Base-by-base conservation (phyloP, 495 filamentous ascomycete genomes). In the Penicillium nucicola region DNA sequence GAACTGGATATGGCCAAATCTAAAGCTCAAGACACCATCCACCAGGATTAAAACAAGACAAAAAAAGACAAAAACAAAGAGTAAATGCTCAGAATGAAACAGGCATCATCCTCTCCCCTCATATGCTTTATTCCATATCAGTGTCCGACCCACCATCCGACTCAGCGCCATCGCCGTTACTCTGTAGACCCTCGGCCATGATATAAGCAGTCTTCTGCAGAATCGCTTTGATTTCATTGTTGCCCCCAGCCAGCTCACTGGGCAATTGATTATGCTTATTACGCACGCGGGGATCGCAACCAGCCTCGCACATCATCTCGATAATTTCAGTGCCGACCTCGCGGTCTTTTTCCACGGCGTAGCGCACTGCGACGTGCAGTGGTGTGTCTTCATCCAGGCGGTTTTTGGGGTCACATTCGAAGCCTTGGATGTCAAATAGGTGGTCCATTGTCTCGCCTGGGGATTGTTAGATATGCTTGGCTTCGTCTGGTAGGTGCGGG, bases 231-330 rank as follows among this genome's bases (percentile, higher is more conserved):
- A 97, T 77, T 30, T 78, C 81, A 37, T 61, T 61, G 55, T 96
- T 92, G 43, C 86, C 60, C 48, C 58, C 74, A 37, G 74, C 71
- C 14, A 76, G 45, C 15, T 74, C 68, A 1, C 60, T 57, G 2
- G 72, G 72, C 41, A 74, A 76, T 44, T 75, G 74, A 10, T 64
- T 63, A 45, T 74, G 70, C 64, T 75, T 75, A 55, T 77, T 76
- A 44, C 69, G 63, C 34, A 75, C 71, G 5, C 74, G 70, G 20
- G 88, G 86, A 70, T 92, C 87, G 53, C 84, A 86, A 32, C 93
- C 93, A 38, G 93, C 93, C 65, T 98, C 93, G 45, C 95, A 79
- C 80, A 97, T 85, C 81, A 98, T 91, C 50, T 84, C 83, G 53
- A 96, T 82, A 57, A 96, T 80, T 2, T 81, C 77, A 55, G 77